Percentiles rank a stretch among this genome's conserved stretches.
These are phyloP conservation scores for Aspergillus cavernicola DNA, from an alignment of 495 filamentous ascomycete genomes.

Conservation along the genomic window DNA sequence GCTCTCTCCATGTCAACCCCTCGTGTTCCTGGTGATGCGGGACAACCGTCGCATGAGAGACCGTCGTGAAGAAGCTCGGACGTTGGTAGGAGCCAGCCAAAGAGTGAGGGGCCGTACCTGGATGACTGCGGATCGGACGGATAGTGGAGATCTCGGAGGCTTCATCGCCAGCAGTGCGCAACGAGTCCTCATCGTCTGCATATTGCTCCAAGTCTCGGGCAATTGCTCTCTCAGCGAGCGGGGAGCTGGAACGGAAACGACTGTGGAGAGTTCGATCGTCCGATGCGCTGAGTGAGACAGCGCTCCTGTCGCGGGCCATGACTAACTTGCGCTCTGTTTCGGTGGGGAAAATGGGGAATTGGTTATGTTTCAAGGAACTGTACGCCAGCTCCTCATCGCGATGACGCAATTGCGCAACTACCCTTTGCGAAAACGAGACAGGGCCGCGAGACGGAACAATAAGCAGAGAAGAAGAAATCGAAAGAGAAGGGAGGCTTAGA, in stretches of 20 bases:
- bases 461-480: neutral
- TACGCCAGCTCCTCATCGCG: conserved; percentile 3
- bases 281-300: conserved; percentile 16
- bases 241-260: conserved; percentile 54
- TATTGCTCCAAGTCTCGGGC: conserved; percentile 64
- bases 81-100: conserved; percentile 69
- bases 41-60: conserved; percentile 48
- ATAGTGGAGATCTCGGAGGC: conserved; percentile 47
- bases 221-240: conserved; percentile 65
- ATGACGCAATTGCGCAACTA: neutral
- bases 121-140: conserved; percentile 35
- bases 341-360: neutral
- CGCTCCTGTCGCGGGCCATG: conserved; percentile 21
- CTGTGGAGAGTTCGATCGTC: conserved; percentile 23
- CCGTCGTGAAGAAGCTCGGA: conserved; percentile 61
- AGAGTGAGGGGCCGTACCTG: conserved; percentile 41
- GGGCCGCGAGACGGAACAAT: neutral
- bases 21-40: conserved; percentile 43
- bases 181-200: conserved; percentile 45
- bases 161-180: conserved; percentile 38
- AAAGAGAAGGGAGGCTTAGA: neutral
- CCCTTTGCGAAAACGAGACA: neutral
- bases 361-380: neutral
- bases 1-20: conserved; percentile 57
- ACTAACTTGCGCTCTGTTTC: neutral